Percentiles rank a stretch among this genome's conserved stretches.
Evolutionary conservation across 2,329 filamentous ascomycete genomes (phyloP).

Genomic region (Sphaerostilbella broomeana): DNA sequence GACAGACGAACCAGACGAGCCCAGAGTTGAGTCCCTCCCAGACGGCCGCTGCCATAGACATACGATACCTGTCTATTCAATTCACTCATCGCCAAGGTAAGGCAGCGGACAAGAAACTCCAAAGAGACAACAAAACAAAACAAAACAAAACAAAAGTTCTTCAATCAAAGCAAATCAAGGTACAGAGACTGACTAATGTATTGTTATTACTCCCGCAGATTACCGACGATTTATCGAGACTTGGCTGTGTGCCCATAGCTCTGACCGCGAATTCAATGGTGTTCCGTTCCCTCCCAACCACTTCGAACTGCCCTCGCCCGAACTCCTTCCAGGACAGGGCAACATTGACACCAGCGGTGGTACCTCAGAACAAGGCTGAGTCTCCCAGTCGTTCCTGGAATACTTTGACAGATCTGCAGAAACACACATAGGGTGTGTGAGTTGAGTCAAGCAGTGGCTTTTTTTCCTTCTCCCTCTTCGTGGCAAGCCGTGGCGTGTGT

Average conservation of each 20-base stretch:
- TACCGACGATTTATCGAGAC: conserved; percentile 41
- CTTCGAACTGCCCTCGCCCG: conserved; percentile 41
- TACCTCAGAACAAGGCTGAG: no score
- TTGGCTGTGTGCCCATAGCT: conserved; percentile 40
- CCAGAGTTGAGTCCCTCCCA: conserved; percentile 19
- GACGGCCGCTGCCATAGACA: conserved; percentile 29
- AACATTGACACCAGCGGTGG: conserved; percentile 14
- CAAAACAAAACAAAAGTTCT: background rate
- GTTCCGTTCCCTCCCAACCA: conserved; percentile 40
- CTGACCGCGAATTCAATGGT: conserved; percentile 40
- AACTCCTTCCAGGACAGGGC: conserved; percentile 31
- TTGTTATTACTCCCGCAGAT: no score
- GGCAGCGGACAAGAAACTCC: no score
- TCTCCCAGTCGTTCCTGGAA: no score
- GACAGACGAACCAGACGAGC: conserved; percentile 15
- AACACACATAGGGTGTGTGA: no score
- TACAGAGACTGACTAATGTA: background rate
- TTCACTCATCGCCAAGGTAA: conserved; percentile 43
- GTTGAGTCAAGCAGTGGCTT: no score
- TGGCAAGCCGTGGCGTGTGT: no score
- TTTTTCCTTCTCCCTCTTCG: no score
- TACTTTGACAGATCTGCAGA: no score
- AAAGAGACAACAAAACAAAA: no score
- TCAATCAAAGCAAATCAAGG: background rate
- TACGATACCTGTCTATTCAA: conserved; percentile 44